A percentile compares a stretch with the other conserved stretches of the same genome.
Evolutionary conservation across 257 asterid genomes (phyloP).

Genomic region (Solanum lignicaule): DNA sequence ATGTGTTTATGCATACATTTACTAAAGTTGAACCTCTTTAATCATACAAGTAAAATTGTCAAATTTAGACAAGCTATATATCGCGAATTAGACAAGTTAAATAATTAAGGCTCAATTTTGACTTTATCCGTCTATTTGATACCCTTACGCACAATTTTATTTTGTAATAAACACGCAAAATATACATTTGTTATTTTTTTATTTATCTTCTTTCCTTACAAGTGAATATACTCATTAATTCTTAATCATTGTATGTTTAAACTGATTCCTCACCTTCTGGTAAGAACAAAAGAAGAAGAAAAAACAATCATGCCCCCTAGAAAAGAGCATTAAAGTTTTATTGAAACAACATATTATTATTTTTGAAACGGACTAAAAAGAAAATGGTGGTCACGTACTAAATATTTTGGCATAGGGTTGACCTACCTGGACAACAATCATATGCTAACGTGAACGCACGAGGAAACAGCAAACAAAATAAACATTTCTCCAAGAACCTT

Average conservation of each 20-base stretch:
- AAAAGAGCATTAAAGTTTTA: not conserved
- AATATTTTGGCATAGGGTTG: not conserved
- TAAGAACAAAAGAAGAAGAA: not conserved
- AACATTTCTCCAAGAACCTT: not conserved
- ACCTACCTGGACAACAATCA: not conserved
- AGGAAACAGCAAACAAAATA: not conserved
- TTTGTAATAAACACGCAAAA: not conserved
- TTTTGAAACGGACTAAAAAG: no score
- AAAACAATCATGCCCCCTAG: not conserved
- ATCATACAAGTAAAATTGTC: not conserved
- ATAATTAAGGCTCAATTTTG: not conserved
- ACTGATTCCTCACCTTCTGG: not conserved
- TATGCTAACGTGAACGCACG: not conserved
- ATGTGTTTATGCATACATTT: not conserved
- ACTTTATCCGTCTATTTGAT: not conserved
- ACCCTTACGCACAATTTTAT: no score
- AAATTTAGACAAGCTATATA: not conserved
- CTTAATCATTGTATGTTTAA: not conserved
- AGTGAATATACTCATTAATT: no score
- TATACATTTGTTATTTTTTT: not conserved
- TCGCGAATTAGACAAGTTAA: not conserved
- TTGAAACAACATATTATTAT: not conserved
- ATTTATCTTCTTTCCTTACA: not conserved
- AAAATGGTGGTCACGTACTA: not conserved
- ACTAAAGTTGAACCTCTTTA: not conserved